phyloP scores from a whole-genome alignment of 1,284 basidiomycete species.

The Ceratobasidium sp. region DNA sequence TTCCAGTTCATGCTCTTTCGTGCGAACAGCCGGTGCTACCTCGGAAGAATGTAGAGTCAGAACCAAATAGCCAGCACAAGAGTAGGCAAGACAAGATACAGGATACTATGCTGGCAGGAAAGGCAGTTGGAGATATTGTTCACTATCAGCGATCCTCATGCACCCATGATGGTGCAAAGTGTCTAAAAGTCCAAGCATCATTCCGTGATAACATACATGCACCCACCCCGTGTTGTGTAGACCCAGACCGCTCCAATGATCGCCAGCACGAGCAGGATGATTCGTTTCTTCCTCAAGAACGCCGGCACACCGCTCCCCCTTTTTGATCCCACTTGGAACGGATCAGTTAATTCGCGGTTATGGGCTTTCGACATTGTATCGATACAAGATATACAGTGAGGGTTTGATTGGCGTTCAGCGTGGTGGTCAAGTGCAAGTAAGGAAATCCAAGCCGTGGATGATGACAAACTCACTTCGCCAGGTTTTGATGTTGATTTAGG shows the following conservation, averaged over 20 bases:
- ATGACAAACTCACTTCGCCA: background rate
- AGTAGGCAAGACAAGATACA: too few species aligned
- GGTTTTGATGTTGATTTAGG: conserved; percentile 2
- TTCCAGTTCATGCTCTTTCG: conserved; percentile 39
- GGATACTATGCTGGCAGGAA: background rate
- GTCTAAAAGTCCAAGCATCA: background rate
- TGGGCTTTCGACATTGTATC: conserved; percentile 13
- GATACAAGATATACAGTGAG: background rate
- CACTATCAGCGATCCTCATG: background rate
- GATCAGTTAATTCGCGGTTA: conserved; percentile 16
- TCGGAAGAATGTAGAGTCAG: conserved; percentile 7
- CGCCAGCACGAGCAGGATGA: conserved; percentile 5
- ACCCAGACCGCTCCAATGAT: conserved; percentile 20
- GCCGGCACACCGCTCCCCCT: background rate
- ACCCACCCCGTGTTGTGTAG: conserved; percentile 19
- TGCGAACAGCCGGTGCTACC: conserved; percentile 16
- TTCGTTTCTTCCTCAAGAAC: conserved; percentile 19
- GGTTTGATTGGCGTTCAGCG: background rate
- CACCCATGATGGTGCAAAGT: background rate
- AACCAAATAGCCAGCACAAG: background rate
- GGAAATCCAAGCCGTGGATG: background rate
- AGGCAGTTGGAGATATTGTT: background rate
- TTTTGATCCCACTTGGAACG: conserved; percentile 5
- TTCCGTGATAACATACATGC: background rate
- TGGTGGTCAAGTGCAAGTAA: conserved; percentile 9